A percentile compares a stretch with the other conserved stretches of the same genome.
These are phyloP conservation scores for Waitea zeae DNA, from an alignment of 1,284 basidiomycete genomes.

Conservation along the genomic window DNA sequence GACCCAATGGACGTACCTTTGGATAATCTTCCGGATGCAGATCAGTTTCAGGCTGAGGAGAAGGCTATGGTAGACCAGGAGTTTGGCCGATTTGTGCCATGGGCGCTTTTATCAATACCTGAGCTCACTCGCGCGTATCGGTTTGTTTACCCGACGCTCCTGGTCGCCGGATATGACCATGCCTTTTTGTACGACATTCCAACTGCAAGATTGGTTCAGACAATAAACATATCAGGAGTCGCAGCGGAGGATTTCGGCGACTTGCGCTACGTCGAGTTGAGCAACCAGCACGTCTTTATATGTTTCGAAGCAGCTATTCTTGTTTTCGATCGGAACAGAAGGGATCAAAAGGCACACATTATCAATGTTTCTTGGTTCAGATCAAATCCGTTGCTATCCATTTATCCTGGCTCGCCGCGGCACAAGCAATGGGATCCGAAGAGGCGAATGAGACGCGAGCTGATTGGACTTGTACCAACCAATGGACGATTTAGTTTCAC, in stretches of 20 bases:
- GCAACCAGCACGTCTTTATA: slow-evolving; percentile 37
- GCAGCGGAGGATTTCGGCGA: slow-evolving; percentile 5
- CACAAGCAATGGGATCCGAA: neutral
- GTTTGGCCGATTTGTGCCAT: slow-evolving; percentile 35
- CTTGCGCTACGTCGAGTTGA: slow-evolving; percentile 46
- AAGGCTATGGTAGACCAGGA: slow-evolving; percentile 5
- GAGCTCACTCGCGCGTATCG: slow-evolving; percentile 38
- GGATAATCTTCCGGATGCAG: slow-evolving; percentile 17
- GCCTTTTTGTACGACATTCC: slow-evolving; percentile 46
- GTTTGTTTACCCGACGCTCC: slow-evolving; percentile 46
- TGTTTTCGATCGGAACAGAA: slow-evolving; percentile 33
- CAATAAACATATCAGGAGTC: slow-evolving; percentile 21
- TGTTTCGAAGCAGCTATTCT: slow-evolving; percentile 31
- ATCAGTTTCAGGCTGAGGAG: slow-evolving; percentile 13
- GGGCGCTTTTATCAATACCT: slow-evolving; percentile 32
- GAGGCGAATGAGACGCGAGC: neutral
- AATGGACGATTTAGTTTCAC: neutral
- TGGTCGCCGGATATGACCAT: slow-evolving; percentile 23
- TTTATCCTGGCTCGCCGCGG: too few relatives aligned
- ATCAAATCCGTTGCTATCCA: neutral
- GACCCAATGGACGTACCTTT: slow-evolving; percentile 11
- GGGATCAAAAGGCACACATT: slow-evolving; percentile 13
- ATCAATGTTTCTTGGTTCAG: neutral
- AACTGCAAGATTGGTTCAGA: slow-evolving; percentile 24
- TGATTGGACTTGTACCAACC: neutral